Percentiles rank a stretch among this genome's conserved stretches.
These are phyloP conservation scores for Phaeodactylum tricornutum DNA, from an alignment of 108 stramenopile species.

Conservation along the genomic window DNA sequence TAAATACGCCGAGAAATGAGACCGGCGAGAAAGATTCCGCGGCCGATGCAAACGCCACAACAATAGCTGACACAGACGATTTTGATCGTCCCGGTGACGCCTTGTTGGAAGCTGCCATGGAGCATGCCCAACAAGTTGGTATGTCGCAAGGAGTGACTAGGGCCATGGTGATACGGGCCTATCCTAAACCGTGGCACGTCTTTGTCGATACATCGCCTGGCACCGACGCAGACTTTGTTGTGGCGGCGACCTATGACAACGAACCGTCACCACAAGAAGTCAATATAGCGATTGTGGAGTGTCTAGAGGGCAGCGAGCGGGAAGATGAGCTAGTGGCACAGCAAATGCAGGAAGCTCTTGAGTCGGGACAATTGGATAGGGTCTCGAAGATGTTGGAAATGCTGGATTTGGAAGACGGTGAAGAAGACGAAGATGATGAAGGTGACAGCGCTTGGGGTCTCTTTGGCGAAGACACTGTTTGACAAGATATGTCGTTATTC, in stretches of 20 bases:
- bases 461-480: conserved; percentile 20
- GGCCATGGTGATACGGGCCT: conserved; percentile 85
- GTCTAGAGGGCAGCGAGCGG: conserved; percentile 79
- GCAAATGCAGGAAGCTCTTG: conserved; percentile 86
- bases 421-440: conserved; percentile 29
- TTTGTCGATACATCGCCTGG: conserved; percentile 84
- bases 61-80: conserved; percentile 6
- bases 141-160: conserved; percentile 71
- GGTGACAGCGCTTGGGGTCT: conserved; percentile 34
- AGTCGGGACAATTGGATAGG: conserved; percentile 75
- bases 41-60: conserved; percentile 2
- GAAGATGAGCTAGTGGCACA: conserved; percentile 84
- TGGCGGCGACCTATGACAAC: conserved; percentile 77
- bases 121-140: conserved; percentile 66
- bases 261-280: conserved; percentile 75
- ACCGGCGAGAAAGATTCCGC: conserved; percentile 7
- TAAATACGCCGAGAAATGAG: too few relatives aligned
- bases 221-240: conserved; percentile 81
- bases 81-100: conserved; percentile 34
- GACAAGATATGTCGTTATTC: too few relatives aligned
- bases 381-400: conserved; percentile 67
- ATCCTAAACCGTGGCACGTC: conserved; percentile 85
- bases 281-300: conserved; percentile 77
- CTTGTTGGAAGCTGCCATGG: conserved; percentile 71
- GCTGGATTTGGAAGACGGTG: conserved; percentile 16